A percentile compares a stretch with the other conserved stretches of the same genome.
Conservation (phyloP, 768 basidiomycete species). For the Sistotremastrum niveocremeum region DNA sequence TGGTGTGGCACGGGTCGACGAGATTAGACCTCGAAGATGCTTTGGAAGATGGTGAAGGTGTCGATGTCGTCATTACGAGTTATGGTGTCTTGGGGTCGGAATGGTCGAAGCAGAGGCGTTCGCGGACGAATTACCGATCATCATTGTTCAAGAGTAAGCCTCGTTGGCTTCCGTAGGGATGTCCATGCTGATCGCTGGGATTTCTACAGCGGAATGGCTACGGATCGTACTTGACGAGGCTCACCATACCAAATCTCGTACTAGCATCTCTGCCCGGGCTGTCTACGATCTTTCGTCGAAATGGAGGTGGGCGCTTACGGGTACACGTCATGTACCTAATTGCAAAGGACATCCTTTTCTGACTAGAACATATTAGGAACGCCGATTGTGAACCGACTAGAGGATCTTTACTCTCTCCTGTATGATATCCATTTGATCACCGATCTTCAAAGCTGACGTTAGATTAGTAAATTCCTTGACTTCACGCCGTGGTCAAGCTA, state of each 20-base stretch:
- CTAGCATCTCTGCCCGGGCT: conserved; percentile 77
- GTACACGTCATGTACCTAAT: conserved; percentile 15
- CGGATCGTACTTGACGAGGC: conserved; percentile 86
- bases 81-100: conserved; percentile 90
- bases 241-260: conserved; percentile 84
- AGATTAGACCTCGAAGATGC: conserved; percentile 54
- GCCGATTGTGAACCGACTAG: conserved; percentile 87
- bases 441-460: not conserved
- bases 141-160: conserved; percentile 59
- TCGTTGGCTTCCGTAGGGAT: not conserved
- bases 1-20: conserved; percentile 85
- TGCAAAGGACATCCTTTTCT: too few relatives aligned
- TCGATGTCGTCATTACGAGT: conserved; percentile 80
- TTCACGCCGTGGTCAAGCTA: conserved; percentile 74
- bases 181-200: not conserved
- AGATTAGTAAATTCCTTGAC: conserved; percentile 53
- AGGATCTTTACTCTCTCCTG: conserved; percentile 82
- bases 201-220: conserved; percentile 55
- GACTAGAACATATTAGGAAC: conserved; percentile 36
- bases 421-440: conserved; percentile 15
- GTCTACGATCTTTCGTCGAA: conserved; percentile 73
- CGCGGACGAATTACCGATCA: conserved; percentile 24
- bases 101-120: conserved; percentile 55
- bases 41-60: conserved; percentile 43
- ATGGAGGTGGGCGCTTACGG: conserved; percentile 85